Evolutionary conservation across 202 grass and related monocot genomes (phyloP).

Genomic region (Hordeum pubiflorum): DNA sequence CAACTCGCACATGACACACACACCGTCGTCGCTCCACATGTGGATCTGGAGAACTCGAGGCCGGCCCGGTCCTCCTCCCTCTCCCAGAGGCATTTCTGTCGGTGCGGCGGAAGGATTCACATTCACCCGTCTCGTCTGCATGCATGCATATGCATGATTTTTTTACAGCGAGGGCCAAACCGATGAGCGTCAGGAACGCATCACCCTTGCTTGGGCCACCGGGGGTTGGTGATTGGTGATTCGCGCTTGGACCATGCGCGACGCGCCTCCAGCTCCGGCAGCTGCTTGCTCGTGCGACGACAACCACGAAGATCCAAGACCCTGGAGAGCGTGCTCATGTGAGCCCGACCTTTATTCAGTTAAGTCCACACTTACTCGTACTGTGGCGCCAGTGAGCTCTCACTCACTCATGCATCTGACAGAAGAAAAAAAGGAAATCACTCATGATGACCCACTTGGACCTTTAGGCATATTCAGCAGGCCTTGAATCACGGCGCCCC

Average conservation of each 20-base stretch:
- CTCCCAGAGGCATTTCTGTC: slow-evolving; percentile 8
- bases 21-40: neutral
- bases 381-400: neutral
- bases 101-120: neutral
- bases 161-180: neutral
- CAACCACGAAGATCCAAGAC: neutral
- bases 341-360: slow-evolving; percentile 8
- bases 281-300: slow-evolving; percentile 9
- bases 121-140: neutral
- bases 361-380: neutral
- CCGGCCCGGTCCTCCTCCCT: neutral
- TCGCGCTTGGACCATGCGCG: slow-evolving; percentile 8
- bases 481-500: neutral
- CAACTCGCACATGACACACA: neutral
- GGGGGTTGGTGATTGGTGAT: neutral
- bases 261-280: neutral
- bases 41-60: neutral
- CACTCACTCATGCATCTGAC: too few relatives aligned
- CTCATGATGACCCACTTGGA: slow-evolving; percentile 5
- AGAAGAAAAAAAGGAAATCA: neutral
- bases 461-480: neutral
- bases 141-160: neutral
- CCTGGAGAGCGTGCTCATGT: slow-evolving; percentile 9
- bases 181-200: neutral
- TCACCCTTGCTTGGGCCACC: slow-evolving; percentile 10